phyloP scores from a whole-genome alignment of 441 rosid genomes.

The Omphalea diandra region DNA sequence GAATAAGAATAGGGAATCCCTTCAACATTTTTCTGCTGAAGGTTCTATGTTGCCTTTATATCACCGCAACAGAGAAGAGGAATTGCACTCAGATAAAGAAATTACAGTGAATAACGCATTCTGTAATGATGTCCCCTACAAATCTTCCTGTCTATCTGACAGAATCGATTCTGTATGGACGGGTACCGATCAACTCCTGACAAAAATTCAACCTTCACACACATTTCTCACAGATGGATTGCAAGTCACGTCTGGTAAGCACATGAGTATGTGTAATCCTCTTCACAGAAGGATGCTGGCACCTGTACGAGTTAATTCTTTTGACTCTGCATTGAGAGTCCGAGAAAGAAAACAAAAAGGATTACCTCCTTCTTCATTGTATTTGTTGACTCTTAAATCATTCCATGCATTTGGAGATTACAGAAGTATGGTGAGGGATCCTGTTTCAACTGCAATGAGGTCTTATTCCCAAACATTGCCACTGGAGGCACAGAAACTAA shows the following conservation, averaged over 20 bases:
- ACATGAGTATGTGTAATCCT: conserved; percentile 30
- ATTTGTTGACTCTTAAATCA: conserved; percentile 59
- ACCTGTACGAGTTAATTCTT: conserved; percentile 76
- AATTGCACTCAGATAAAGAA: conserved; percentile 47
- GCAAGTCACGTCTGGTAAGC: conserved; percentile 29
- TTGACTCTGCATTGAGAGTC: conserved; percentile 80
- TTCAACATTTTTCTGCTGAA: conserved; percentile 26
- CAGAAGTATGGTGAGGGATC: conserved; percentile 78
- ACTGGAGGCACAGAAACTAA: conserved; percentile 66
- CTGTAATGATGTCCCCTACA: conserved; percentile 32
- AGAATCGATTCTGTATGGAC: conserved; percentile 96
- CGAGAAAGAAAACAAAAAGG: conserved; percentile 63
- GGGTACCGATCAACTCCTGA: conserved; percentile 55
- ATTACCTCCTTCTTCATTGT: conserved; percentile 54
- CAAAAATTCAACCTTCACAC: conserved; percentile 32
- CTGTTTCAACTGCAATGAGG: conserved; percentile 56
- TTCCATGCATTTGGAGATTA: conserved; percentile 94
- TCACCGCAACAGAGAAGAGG: conserved; percentile 36
- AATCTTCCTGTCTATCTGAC: conserved; percentile 66
- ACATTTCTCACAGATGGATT: conserved; percentile 37
- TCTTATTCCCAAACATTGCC: conserved; percentile 64
- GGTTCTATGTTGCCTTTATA: conserved; percentile 26
- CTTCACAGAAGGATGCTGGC: conserved; percentile 44
- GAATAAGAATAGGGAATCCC: conserved; percentile 27
- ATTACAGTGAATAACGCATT: conserved; percentile 28